A percentile compares a stretch with the other conserved stretches of the same genome.
Conservation (phyloP, 2,329 filamentous ascomycete species). For the Penicillium decumbens region DNA sequence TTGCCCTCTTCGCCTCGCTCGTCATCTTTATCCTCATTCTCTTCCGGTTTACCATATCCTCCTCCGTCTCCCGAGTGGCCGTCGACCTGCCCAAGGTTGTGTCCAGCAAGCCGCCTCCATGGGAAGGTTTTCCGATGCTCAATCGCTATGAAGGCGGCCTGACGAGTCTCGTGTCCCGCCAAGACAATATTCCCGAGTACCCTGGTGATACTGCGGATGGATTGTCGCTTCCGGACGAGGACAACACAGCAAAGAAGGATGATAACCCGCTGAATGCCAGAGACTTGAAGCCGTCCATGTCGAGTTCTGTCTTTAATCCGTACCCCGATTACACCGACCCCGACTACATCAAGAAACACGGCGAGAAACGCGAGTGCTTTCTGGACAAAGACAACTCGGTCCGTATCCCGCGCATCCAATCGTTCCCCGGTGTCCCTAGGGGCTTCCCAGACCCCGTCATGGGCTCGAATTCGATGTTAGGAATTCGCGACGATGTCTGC, state of each 20-base stretch:
- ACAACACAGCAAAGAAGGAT: conserved; percentile 27
- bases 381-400: conserved; percentile 64
- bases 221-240: conserved; percentile 43
- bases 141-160: conserved; percentile 88
- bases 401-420: conserved; percentile 63
- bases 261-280: conserved; percentile 17
- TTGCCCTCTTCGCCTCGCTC: conserved; percentile 64
- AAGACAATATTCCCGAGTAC: conserved; percentile 74
- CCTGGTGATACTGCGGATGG: conserved; percentile 61
- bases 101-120: conserved; percentile 58
- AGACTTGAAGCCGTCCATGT: conserved; percentile 32
- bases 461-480: conserved; percentile 80
- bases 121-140: conserved; percentile 82
- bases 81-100: conserved; percentile 54
- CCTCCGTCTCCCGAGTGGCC: conserved; percentile 26
- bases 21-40: conserved; percentile 73
- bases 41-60: conserved; percentile 63
- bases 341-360: conserved; percentile 54
- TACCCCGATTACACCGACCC: conserved; percentile 61
- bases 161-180: conserved; percentile 60
- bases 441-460: conserved; percentile 81
- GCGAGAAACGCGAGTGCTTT: conserved; percentile 69
- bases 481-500: conserved; percentile 77
- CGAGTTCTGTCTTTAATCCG: conserved; percentile 59
- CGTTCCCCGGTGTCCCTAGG: conserved; percentile 70